These are phyloP conservation scores for Stenocarpella maydis DNA, from an alignment of 2,329 filamentous ascomycete genomes.

Conservation along the genomic window DNA sequence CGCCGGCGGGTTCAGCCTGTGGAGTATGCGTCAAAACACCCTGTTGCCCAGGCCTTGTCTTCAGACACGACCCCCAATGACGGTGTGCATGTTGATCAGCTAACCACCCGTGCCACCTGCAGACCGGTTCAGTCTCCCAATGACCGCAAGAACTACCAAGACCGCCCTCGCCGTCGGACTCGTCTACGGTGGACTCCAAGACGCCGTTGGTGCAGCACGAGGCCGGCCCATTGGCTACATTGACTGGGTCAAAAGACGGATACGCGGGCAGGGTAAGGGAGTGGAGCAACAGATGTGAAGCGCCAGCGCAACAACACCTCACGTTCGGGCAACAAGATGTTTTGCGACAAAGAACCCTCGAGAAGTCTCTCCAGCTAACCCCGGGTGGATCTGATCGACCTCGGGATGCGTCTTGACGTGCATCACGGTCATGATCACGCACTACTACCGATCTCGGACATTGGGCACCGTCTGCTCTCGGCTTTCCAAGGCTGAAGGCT, in stretches of 20 bases:
- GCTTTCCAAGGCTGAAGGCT: slow-evolving; percentile 28
- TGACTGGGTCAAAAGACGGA: slow-evolving; percentile 66
- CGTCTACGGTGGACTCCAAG: slow-evolving; percentile 82
- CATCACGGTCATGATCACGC: slow-evolving; percentile 37
- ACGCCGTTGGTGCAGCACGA: slow-evolving; percentile 72
- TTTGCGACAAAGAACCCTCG: not conserved
- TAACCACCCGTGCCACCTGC: slow-evolving; percentile 31
- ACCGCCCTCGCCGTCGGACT: slow-evolving; percentile 82
- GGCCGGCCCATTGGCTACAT: slow-evolving; percentile 80
- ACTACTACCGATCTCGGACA: slow-evolving; percentile 30
- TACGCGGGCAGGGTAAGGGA: slow-evolving; percentile 42
- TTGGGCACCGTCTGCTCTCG: not conserved
- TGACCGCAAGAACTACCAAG: slow-evolving; percentile 79
- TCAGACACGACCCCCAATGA: not conserved
- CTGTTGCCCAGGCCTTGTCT: too few species aligned
- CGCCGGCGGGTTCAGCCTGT: slow-evolving; percentile 85
- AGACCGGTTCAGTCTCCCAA: slow-evolving; percentile 83
- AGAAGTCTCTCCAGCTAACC: not conserved
- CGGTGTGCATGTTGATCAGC: slow-evolving; percentile 18
- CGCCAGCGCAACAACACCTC: not conserved
- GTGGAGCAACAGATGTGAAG: slow-evolving; percentile 36
- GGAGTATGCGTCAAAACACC: slow-evolving; percentile 66
- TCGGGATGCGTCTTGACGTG: not conserved
- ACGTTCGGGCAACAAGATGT: not conserved
- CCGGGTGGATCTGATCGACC: not conserved